Base-by-base conservation (phyloP, 192 early-diverging fungal genomes). In the Chytriomyces sp. region DNA sequence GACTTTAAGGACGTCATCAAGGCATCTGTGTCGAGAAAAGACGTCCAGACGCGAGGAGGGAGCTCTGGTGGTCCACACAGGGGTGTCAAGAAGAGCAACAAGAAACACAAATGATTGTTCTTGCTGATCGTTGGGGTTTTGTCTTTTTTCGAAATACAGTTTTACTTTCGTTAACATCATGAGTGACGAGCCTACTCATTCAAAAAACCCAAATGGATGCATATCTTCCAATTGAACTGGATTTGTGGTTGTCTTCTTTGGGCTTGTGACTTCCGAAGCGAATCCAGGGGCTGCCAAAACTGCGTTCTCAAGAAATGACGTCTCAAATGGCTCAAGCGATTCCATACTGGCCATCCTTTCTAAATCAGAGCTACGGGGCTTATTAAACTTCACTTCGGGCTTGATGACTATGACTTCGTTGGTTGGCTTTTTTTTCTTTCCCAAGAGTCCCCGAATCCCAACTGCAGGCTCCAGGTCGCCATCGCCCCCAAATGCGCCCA, bases 1-100 rank as follows among this genome's bases (percentile, higher is more conserved):
- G 73, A 60, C 30, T 75, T 82, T 57, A 80, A 75, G 60, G 78
- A 67, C 33, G 80, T 85, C 39, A 65, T 85, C 55, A 85, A 85
- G 64, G 77, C 78, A 25, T 65, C 63, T 31, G 40, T 65, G 3
- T 26, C 17, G 12, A 19, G 49, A 14, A 49, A 28, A 7, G 49
- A 40, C 63, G 7, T 12, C 12, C 10, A 65, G 52, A 7, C 63
- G 34, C 3, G 26, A 28, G 19, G 59, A 36, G 30, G 56, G 44
- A n/a, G 44, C 44, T 14, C 30, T 3, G 37, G 22, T 37, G 72
- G 40, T 32, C 39, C 54, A n/a, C 63, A 80, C 10, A 69, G 57
- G 39, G 75, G 59, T 17, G 65, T 71, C 1, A 53, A 57, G 14
- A 83, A 83, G 72, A 55, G 54, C 10, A 83, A 83, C 72, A 83